These are phyloP conservation scores for Cocos nucifera DNA, from an alignment of 176 grass and related monocot species.

Conservation along the genomic window DNA sequence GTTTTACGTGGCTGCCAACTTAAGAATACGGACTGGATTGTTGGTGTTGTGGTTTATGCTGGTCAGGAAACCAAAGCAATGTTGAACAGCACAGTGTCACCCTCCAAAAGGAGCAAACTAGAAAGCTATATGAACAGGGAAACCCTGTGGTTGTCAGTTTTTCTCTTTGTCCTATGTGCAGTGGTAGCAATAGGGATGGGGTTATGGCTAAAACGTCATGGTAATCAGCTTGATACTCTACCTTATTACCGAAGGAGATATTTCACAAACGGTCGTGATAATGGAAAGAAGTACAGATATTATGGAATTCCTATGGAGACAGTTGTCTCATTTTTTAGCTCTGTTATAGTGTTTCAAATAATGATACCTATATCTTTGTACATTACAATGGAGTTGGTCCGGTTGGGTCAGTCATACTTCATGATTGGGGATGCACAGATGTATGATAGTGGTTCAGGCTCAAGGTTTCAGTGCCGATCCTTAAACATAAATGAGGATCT, in stretches of 20 bases:
- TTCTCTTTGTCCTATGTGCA: slow-evolving; percentile 88
- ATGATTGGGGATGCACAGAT: slow-evolving; percentile 94
- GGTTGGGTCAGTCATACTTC: slow-evolving; percentile 92
- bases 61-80: slow-evolving; percentile 99
- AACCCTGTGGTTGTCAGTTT: slow-evolving; percentile 96
- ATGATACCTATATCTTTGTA: slow-evolving; percentile 99
- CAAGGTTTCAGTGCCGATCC: slow-evolving; percentile 97
- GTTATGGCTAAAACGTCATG: slow-evolving; percentile 74
- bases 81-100: slow-evolving; percentile 93
- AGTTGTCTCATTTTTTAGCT: slow-evolving; percentile 98
- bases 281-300: slow-evolving; percentile 86
- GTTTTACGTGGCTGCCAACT: slow-evolving; percentile 92
- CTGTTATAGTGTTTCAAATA: slow-evolving; percentile 99
- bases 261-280: slow-evolving; percentile 51
- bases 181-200: slow-evolving; percentile 98
- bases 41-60: slow-evolving; percentile 92
- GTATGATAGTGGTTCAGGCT: slow-evolving; percentile 82
- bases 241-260: slow-evolving; percentile 97
- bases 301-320: slow-evolving; percentile 87
- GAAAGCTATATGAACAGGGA: slow-evolving; percentile 99
- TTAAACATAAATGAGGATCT: slow-evolving; percentile 99
- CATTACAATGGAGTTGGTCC: slow-evolving; percentile 97
- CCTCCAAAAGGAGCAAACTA: slow-evolving; percentile 92
- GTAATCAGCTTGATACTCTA: slow-evolving; percentile 65
- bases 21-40: slow-evolving; percentile 92